phyloP scores from a whole-genome alignment of 108 stramenopile genomes.

The Skeletonema grethae region DNA sequence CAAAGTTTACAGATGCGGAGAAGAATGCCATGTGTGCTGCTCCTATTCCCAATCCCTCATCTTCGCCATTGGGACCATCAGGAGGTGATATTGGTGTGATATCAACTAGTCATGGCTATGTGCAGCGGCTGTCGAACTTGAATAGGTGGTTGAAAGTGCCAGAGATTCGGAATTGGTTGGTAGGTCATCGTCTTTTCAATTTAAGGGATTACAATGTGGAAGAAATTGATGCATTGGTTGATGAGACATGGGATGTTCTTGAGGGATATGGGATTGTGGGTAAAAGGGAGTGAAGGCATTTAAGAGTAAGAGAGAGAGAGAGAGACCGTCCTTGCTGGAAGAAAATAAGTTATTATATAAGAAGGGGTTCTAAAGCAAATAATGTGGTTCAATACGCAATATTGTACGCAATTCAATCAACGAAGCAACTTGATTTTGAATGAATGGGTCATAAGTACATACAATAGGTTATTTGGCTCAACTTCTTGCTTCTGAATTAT shows the following conservation, averaged over 20 bases:
- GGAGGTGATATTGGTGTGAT: conserved; percentile 13
- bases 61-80: conserved; percentile 15
- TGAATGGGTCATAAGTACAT: too few species aligned
- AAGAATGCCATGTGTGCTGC: conserved; percentile 20
- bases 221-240: conserved; percentile 13
- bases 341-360: too few species aligned
- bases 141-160: conserved; percentile 9
- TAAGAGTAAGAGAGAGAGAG: too few species aligned
- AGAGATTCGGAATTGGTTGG: conserved; percentile 12
- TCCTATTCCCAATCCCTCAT: conserved; percentile 8
- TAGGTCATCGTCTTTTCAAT: conserved; percentile 24
- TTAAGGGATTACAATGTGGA: conserved; percentile 5
- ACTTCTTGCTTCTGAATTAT: too few species aligned
- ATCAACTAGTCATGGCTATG: conserved; percentile 6
- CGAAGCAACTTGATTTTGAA: too few species aligned
- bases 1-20: conserved; percentile 14
- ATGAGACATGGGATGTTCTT: conserved; percentile 10
- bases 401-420: too few species aligned
- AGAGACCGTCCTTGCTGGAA: too few species aligned
- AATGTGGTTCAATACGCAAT: too few species aligned
- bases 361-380: too few species aligned
- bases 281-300: too few species aligned
- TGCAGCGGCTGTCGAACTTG: conserved; percentile 14
- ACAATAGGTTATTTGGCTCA: too few species aligned
- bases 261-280: background rate